A percentile compares a stretch with the other conserved stretches of the same genome.
phyloP scores from a whole-genome alignment of 164 flowering plant species.

The Cinnamomum micranthum region DNA sequence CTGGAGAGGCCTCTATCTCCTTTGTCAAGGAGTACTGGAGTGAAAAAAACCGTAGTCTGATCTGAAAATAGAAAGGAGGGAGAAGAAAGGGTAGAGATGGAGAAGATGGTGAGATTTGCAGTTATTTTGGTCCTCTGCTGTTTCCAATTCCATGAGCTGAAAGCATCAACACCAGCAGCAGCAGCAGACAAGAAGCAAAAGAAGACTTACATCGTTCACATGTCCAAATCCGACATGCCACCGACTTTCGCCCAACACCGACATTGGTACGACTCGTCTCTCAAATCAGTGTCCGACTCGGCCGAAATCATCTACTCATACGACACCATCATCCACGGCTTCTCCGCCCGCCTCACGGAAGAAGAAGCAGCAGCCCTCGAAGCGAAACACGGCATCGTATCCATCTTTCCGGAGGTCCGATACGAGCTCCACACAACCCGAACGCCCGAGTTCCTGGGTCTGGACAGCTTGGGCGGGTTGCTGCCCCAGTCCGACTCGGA shows the following conservation, averaged over 20 bases:
- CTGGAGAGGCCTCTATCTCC: no score
- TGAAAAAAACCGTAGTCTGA: no score
- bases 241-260: slow-evolving; percentile 35
- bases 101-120: neutral
- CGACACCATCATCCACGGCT: slow-evolving; percentile 62
- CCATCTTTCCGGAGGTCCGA: slow-evolving; percentile 51
- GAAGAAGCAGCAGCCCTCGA: slow-evolving; percentile 49
- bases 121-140: neutral
- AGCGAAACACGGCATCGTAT: slow-evolving; percentile 41
- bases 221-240: slow-evolving; percentile 66
- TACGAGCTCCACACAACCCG: slow-evolving; percentile 90
- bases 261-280: slow-evolving; percentile 65
- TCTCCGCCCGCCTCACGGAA: slow-evolving; percentile 55
- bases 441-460: slow-evolving; percentile 80
- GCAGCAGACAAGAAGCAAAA: slow-evolving; percentile 12
- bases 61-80: no score
- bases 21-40: no score
- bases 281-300: slow-evolving; percentile 53
- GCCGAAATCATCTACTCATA: slow-evolving; percentile 69
- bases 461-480: slow-evolving; percentile 26
- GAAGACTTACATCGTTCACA: slow-evolving; percentile 74
- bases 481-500: slow-evolving; percentile 33
- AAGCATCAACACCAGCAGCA: neutral
- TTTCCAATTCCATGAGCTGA: neutral
- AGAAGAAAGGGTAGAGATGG: no score